Base-by-base conservation (phyloP, 768 basidiomycete species). In the Mycena capillaripes region DNA sequence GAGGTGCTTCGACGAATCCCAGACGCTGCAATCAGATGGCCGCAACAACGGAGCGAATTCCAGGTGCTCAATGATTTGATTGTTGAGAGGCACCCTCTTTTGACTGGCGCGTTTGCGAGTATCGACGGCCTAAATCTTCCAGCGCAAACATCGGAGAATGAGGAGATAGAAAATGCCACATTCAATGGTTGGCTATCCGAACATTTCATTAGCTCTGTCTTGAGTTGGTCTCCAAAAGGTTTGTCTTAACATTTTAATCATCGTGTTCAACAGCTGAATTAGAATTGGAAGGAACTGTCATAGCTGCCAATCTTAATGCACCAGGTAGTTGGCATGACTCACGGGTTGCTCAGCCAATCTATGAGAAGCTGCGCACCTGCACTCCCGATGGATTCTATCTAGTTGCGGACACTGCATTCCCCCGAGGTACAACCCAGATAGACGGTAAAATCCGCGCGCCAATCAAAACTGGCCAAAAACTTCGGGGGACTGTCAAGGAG, bases 241-340 rank as follows among this genome's bases (percentile, higher is more conserved):
- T 58, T 8, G 46, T 64, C 21, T n/a, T n/a, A n/a, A 16, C 53
- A 60, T 42, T 29, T 36, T 67, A 56, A 58, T 63, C 48, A 40
- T n/a, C 59, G 57, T 29, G 11, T 21, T n/a, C 8, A 29, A 58
- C 8, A 44, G 21, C 25, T 68, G n/a, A n/a, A n/a, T n/a, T n/a
- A n/a, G n/a, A n/a, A n/a, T 56, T 8, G 25, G 66, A 55, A 86
- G 85, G 85, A 38, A 66, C 69, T 10, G 79, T 87, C 10, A 83
- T 85, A 52, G 75, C 69, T 2, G 80, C 80, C 0, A 67, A 70
- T 6, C 58, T 84, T 32, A 87, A 87, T 76, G 77, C 76, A 0
- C 84, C 84, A 10, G 82, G 84, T 1, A 86, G 84, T 62, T 86
- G 84, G 84, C 84, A 86, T 71, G 83, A 86, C 68, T 78, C 83